A percentile compares a stretch with the other conserved stretches of the same genome.
Evolutionary conservation across 2,329 filamentous ascomycete species (phyloP).

Genomic region (Colletotrichum cuscutae): DNA sequence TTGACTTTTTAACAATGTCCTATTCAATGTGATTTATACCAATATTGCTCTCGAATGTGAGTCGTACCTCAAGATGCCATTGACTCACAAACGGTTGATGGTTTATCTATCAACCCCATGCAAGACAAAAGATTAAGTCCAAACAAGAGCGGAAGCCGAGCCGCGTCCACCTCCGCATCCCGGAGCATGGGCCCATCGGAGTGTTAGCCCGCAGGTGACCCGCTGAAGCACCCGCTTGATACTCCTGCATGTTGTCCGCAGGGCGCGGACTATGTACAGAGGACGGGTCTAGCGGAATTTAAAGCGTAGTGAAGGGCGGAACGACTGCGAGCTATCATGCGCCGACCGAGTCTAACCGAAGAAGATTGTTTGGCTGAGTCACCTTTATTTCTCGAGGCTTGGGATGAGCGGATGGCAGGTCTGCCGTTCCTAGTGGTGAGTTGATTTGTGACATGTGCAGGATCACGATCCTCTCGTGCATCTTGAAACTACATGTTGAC

Average conservation of each 20-base stretch:
- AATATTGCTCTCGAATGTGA: not conserved
- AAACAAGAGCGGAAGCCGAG: not conserved
- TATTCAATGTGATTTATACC: not conserved
- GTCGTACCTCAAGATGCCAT: not conserved
- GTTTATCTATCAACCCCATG: not conserved
- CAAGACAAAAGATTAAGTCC: not conserved
- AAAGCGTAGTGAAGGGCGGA: not conserved
- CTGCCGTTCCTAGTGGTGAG: not conserved
- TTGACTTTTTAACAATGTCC: too few relatives aligned
- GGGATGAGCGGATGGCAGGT: too few relatives aligned
- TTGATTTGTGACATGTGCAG: not conserved
- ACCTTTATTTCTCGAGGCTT: not conserved
- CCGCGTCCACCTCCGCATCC: not conserved
- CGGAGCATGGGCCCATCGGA: not conserved
- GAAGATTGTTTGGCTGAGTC: not conserved
- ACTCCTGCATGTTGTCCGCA: not conserved
- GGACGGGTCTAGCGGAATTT: not conserved
- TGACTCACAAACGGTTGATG: not conserved
- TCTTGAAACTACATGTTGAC: not conserved
- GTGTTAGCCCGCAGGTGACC: not conserved
- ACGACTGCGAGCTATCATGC: not conserved
- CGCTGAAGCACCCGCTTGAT: not conserved
- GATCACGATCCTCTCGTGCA: not conserved
- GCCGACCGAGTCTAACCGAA: not conserved
- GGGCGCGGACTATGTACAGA: not conserved